A percentile compares a stretch with the other conserved stretches of the same genome.
Conservation (phyloP, 2,329 filamentous ascomycete genomes). For the Plectosphaerella plurivora region DNA sequence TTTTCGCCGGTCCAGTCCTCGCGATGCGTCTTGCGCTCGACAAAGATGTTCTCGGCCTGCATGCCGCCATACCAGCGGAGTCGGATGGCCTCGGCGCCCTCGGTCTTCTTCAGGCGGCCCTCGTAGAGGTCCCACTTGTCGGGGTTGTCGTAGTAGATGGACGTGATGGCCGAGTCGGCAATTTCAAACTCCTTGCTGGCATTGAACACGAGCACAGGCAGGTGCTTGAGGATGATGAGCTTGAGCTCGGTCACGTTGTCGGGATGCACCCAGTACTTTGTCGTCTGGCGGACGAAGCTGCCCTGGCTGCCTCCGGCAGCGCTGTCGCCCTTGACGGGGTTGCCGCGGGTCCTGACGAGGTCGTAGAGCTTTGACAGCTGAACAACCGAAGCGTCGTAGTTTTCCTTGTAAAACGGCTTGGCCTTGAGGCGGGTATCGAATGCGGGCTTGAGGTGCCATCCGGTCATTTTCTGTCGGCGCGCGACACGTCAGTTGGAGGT, state of each 20-base stretch:
- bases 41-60: slow-evolving; percentile 91
- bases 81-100: slow-evolving; percentile 94
- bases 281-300: slow-evolving; percentile 94
- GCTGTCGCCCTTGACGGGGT: slow-evolving; percentile 88
- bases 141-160: slow-evolving; percentile 96
- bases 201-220: slow-evolving; percentile 96
- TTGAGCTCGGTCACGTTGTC: slow-evolving; percentile 98
- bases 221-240: slow-evolving; percentile 94
- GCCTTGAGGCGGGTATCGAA: slow-evolving; percentile 92
- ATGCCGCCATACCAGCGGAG: slow-evolving; percentile 97
- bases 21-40: slow-evolving; percentile 95
- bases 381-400: slow-evolving; percentile 94
- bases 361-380: slow-evolving; percentile 95
- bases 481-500: neutral
- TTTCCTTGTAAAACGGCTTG: slow-evolving; percentile 98
- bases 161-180: slow-evolving; percentile 90
- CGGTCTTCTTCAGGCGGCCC: slow-evolving; percentile 93
- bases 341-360: slow-evolving; percentile 85
- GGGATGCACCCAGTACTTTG: slow-evolving; percentile 98
- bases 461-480: slow-evolving; percentile 73
- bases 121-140: slow-evolving; percentile 92
- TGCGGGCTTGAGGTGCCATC: slow-evolving; percentile 90
- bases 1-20: slow-evolving; percentile 99
- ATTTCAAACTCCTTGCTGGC: slow-evolving; percentile 92
- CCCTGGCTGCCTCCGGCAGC: slow-evolving; percentile 87